Evolutionary conservation across 2,329 filamentous ascomycete genomes (phyloP).

Genomic region (Epichloe coenophiala): DNA sequence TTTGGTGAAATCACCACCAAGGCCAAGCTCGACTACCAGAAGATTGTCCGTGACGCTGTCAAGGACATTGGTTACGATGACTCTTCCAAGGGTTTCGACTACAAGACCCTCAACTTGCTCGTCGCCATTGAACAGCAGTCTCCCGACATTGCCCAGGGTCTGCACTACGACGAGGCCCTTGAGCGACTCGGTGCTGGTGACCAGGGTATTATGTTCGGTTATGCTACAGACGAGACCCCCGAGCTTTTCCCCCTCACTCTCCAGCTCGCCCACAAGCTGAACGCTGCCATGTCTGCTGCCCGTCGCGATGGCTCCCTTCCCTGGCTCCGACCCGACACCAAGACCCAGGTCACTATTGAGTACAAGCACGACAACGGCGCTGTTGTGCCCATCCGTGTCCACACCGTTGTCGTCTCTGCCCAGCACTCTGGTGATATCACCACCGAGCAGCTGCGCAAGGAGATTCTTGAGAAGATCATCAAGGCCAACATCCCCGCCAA

Average conservation of each 20-base stretch:
- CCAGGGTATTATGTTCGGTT: constrained; percentile 99
- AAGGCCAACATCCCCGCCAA: constrained; percentile 85
- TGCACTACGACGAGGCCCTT: constrained; percentile 93
- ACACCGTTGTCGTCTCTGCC: constrained; percentile 93
- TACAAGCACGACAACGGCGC: constrained; percentile 94
- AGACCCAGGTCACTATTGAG: constrained; percentile 98
- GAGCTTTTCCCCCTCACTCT: constrained; percentile 93
- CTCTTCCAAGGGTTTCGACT: constrained; percentile 96
- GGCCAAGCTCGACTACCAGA: constrained; percentile 93
- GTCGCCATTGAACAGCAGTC: constrained; percentile 99
- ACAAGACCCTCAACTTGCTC: constrained; percentile 98
- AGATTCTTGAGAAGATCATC: constrained; percentile 95
- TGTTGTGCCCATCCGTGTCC: constrained; percentile 80
- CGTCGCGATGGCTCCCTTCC: constrained; percentile 76
- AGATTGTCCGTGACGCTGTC: constrained; percentile 85
- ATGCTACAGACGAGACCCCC: constrained; percentile 97
- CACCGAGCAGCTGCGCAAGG: constrained; percentile 84
- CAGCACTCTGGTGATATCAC: constrained; percentile 83
- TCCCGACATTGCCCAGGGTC: constrained; percentile 95
- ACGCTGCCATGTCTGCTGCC: constrained; percentile 83
- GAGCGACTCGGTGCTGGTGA: constrained; percentile 98
- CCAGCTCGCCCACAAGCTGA: constrained; percentile 91
- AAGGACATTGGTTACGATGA: constrained; percentile 98
- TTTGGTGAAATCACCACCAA: constrained; percentile 98
- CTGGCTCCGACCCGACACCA: constrained; percentile 97